Conservation (phyloP, 2,329 filamentous ascomycete genomes). For the Calonectria pseudoturangicola region DNA sequence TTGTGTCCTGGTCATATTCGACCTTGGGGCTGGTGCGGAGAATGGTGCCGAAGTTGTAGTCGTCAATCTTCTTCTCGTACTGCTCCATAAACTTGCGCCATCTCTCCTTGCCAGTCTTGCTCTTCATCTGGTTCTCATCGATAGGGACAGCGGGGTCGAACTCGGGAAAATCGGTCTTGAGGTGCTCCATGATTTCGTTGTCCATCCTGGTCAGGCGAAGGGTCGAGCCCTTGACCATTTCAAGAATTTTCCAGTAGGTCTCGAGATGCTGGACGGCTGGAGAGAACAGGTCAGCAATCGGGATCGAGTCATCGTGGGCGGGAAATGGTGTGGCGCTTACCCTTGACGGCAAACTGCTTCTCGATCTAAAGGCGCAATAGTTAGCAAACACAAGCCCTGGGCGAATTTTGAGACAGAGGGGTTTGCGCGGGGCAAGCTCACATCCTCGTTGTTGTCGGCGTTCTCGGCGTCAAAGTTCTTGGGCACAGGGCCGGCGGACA, state of each 20-base stretch:
- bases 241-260: conserved; percentile 97
- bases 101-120: conserved; percentile 92
- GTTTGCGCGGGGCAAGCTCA: conserved; percentile 59
- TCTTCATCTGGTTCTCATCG: conserved; percentile 97
- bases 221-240: conserved; percentile 90
- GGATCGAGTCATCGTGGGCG: neutral
- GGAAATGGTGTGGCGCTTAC: conserved; percentile 63
- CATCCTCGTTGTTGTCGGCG: conserved; percentile 73
- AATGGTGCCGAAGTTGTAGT: conserved; percentile 99
- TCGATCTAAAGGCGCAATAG: conserved; percentile 81
- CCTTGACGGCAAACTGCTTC: conserved; percentile 99
- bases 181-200: conserved; percentile 94
- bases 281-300: conserved; percentile 8
- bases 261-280: conserved; percentile 93
- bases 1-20: conserved; percentile 92
- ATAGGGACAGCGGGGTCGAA: conserved; percentile 89
- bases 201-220: conserved; percentile 95
- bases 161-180: conserved; percentile 91
- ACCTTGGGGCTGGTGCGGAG: conserved; percentile 84
- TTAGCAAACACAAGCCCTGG: conserved; percentile 25
- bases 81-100: conserved; percentile 96
- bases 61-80: conserved; percentile 96
- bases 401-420: neutral
- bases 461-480: conserved; percentile 76
- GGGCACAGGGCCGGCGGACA: conserved; percentile 64